These are phyloP conservation scores for Raphidocelis subcapitata DNA, from an alignment of 139 green algal species.

Conservation along the genomic window DNA sequence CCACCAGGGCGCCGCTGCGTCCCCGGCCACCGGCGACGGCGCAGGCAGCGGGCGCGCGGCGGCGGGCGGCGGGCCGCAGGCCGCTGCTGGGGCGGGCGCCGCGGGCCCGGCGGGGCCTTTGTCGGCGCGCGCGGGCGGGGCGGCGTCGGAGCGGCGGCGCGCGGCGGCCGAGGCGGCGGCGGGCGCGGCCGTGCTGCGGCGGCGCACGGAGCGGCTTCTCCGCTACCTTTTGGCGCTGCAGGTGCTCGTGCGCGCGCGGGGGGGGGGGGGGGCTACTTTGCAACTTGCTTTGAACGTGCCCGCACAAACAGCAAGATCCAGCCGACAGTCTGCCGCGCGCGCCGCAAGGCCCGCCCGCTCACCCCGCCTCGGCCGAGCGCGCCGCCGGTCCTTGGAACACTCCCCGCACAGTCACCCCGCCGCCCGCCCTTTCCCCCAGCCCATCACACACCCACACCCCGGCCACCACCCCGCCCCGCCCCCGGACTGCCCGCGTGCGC, in stretches of 20 bases:
- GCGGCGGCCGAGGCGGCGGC: background rate
- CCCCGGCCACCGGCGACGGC: no score
- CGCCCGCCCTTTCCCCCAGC: background rate
- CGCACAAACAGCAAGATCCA: background rate
- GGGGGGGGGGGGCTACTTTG: background rate
- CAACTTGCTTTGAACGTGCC: background rate
- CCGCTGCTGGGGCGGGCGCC: no score
- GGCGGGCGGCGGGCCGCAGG: no score
- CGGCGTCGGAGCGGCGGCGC: background rate
- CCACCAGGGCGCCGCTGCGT: no score
- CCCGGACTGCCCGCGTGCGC: background rate
- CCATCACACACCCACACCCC: background rate
- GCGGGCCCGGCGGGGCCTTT: no score
- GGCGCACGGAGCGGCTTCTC: background rate
- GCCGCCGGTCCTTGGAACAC: background rate
- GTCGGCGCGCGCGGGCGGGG: background rate
- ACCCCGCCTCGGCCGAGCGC: no score
- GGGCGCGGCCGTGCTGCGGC: background rate
- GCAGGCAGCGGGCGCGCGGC: no score
- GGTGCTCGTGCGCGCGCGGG: background rate
- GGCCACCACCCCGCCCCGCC: background rate
- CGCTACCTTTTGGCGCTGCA: background rate
- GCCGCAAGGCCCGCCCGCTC: background rate
- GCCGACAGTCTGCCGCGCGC: background rate
- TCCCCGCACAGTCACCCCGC: background rate